Evolutionary conservation across 2,329 filamentous ascomycete genomes (phyloP), one percentile per base, ranked within the genome.

Genomic region (Fusarium sp.): DNA sequence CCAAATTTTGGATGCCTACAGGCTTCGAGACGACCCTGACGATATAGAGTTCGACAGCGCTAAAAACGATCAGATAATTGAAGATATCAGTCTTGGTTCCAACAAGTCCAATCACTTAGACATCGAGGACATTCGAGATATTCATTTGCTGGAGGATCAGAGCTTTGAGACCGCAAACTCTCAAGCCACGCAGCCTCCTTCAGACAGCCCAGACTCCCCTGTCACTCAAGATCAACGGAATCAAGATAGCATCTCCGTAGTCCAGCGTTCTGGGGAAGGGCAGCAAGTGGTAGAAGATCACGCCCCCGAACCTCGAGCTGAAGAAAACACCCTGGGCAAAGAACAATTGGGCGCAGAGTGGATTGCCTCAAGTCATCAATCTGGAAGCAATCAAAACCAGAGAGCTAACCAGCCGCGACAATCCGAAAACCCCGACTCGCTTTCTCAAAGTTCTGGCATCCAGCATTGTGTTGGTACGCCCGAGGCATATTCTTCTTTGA

Each of bases 101-200:
- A 39, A 42, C n/a, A 13, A 41, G 18, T 40, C 43, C 17, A 15
- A 36, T 15, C 35, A 18, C 25, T 13, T 15, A 27, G 29, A 42
- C n/a, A 18, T 14, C 10, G 29, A 10, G 31, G 18, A 21, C 18
- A 23, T 41, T 17, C 57, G 29, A 33, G 42, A 45, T 31, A 57
- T 17, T 21, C 27, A 45, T 17, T 45, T 43, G 11, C 15, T 33
- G 18, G 60, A 40, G 17, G 18, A 37, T 29, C 25, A 51, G 23
- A 64, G 49, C 17, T 48, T 45, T 20, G 46, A 65, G 29, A 47
- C 60, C 27, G 41, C 42, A 23, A 55, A 39, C 11, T 41, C 58
- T 27, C 40, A 37, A 27, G 41, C 45, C 17, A 60, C 29, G 13
- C 53, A 45, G 40, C 20, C 55, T 36, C 29, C 11, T 21, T 25